Conservation (phyloP, 2,329 filamentous ascomycete species). For the Chaetomium strumarium region DNA sequence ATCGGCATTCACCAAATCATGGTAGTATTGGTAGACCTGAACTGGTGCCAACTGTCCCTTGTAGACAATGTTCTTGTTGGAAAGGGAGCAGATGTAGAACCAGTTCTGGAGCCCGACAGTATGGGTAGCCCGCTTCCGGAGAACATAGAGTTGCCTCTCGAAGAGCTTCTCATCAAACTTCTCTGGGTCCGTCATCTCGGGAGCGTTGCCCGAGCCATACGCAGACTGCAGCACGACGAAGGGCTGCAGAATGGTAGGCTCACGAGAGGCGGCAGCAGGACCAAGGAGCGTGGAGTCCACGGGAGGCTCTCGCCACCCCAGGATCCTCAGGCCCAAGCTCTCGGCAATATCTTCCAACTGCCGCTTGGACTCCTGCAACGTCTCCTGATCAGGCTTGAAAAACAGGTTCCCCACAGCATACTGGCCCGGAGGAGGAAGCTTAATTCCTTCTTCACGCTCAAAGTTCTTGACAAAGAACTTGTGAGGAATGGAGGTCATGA, state of each 20-base stretch:
- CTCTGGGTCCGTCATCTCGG: constrained; percentile 70
- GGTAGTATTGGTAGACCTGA: constrained; percentile 97
- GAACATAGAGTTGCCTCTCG: constrained; percentile 87
- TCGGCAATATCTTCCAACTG: constrained; percentile 93
- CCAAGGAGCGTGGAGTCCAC: constrained; percentile 89
- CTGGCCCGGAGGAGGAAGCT: constrained; percentile 81
- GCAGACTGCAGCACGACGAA: constrained; percentile 84
- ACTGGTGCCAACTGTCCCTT: constrained; percentile 92
- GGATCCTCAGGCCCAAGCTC: constrained; percentile 76
- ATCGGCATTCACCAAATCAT: constrained; percentile 93
- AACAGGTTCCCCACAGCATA: constrained; percentile 98
- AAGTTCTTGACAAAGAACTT: constrained; percentile 99
- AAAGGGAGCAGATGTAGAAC: constrained; percentile 97
- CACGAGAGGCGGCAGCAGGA: constrained; percentile 84
- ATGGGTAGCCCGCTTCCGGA: constrained; percentile 92
- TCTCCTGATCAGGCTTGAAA: constrained; percentile 93
- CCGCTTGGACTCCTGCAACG: constrained; percentile 81
- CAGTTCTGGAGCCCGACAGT: constrained; percentile 94
- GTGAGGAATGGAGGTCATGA: constrained; percentile 99
- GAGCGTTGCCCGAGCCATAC: constrained; percentile 76
- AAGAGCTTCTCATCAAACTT: constrained; percentile 80
- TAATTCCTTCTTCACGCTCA: constrained; percentile 80
- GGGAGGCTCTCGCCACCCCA: constrained; percentile 95
- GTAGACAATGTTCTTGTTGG: constrained; percentile 98
- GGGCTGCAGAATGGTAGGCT: constrained; percentile 91